Base-by-base conservation (phyloP, 2,329 filamentous ascomycete genomes). In the Venturia pyrina region DNA sequence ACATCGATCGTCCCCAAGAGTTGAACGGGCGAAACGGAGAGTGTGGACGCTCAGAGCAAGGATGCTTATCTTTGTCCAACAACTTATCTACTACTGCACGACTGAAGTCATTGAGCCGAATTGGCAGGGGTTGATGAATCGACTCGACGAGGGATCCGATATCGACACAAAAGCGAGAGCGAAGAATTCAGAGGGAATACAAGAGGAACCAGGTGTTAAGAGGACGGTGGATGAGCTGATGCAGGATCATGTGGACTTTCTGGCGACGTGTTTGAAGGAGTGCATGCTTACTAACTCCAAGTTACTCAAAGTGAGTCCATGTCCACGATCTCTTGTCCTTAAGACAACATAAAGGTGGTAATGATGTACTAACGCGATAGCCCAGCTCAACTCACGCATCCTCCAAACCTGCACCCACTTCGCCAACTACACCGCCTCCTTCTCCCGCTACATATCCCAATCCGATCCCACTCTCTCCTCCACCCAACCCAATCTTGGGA, bases 221-320 rank as follows among this genome's bases (percentile, higher is more conserved):
- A 76, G 92, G 46, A 99, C 95, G 0, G 95, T 99, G 0, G 95
- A 99, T 73, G 92, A 98, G 78, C 79, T 99, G 73, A 99, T 99
- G 95, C 91, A 98, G 78, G 93, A 98, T 73, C 95, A 99, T 78
- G 93, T 99, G 67, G 95, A 98, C 77, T 99, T 99, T 75, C 80
- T 99, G 61, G 95, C 97, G 72, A 98, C 95, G 4, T 99, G 95
- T 75, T 81, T 99, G 72, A 99, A 98, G 78, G 95, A 98, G 78
- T 98, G 95, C 80, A 98, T 98, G 92, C 83, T 99, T 69, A 99
- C 95, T 24, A 97, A 99, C 76, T 91, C 91, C 74, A 97, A 96
- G 79, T 83, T 99, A 7, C 79, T 99, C 6, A 89, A 91, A 78
- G 93, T 96, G 83, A 69, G 82, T 76, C 66, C 63, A 48, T 40